Evolutionary conservation across 768 basidiomycete species (phyloP).

Genomic region (Mrakia hoshinonis): DNA sequence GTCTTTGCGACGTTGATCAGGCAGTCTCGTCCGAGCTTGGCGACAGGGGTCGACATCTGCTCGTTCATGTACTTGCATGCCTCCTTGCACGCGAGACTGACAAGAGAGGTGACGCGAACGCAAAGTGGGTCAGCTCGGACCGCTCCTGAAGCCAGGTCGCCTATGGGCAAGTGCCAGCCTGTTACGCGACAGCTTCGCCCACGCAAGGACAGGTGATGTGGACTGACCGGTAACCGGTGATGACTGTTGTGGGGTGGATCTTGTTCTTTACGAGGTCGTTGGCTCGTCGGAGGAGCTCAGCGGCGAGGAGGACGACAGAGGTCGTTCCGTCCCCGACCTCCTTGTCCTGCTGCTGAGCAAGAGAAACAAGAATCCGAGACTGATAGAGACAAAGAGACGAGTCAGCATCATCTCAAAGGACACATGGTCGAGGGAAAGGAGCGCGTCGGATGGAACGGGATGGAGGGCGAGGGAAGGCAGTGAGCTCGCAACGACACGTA

Average conservation of each 20-base stretch:
- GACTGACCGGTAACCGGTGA: conserved; percentile 76
- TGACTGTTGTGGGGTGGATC: conserved; percentile 98
- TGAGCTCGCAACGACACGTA: conserved; percentile 37
- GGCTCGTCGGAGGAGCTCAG: conserved; percentile 89
- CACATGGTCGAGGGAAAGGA: background rate
- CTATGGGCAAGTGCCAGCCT: no score
- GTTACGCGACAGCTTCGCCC: no score
- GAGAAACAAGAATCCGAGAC: conserved; percentile 84
- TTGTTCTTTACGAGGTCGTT: conserved; percentile 97
- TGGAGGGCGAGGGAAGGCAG: background rate
- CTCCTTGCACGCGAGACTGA: conserved; percentile 77
- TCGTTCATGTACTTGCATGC: conserved; percentile 98
- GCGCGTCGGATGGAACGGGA: background rate
- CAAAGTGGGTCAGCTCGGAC: background rate
- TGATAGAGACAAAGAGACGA: conserved; percentile 16
- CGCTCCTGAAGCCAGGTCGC: background rate
- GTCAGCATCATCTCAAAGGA: background rate
- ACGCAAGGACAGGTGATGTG: background rate
- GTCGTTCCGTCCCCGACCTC: conserved; percentile 99
- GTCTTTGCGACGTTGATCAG: conserved; percentile 95
- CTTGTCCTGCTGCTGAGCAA: conserved; percentile 98
- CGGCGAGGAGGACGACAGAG: conserved; percentile 93
- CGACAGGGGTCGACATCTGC: conserved; percentile 89
- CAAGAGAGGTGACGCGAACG: background rate
- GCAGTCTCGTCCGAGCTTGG: conserved; percentile 80